Base-by-base conservation (phyloP, 805 yeast genomes). In the Wickerhamia fluorescens region DNA sequence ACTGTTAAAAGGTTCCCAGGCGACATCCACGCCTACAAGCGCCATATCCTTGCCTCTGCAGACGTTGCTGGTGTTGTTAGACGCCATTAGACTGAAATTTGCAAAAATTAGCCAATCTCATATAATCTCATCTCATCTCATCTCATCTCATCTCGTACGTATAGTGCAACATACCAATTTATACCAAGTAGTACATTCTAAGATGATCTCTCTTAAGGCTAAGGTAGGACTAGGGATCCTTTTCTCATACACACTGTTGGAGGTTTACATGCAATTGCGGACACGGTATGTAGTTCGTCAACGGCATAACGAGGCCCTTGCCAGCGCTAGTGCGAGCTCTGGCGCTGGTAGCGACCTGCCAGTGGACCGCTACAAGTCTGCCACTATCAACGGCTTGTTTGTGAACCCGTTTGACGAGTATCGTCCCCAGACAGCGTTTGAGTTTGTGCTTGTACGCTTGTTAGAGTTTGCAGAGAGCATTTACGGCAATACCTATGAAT, bases 361-460 rank as follows among this genome's bases (percentile, higher is more conserved):
- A 22, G 35, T 43, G 13, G 16, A 44, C 27, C 51, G 46, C 35
- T 63, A 56, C 44, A 46, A 37, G 29, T 56, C 64, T n/a, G 63
- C 60, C 5, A 53, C 53, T 2, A 52, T 85, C 1, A 69, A 71
- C 12, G 96, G 96, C 7, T 63, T 87, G 42, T 89, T 73, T 56
- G 92, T 85, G 34, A 89, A 89, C 45, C 97, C 97, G 2, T 89
- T 89, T 50, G 69, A 70, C 11, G 96, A 89, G 49, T 89, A 89
- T 49, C 66, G 96, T 29, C 81, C 86, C 5, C 96, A 88, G 54
- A 86, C 96, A 0, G 65, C 85, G 6, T 82, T 82, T 48, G 96
- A 89, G 56, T 89, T 88, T 54, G 60, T 84, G 16, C 62, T 72
- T 24, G 80, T 88, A 41, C 62, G 96, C 13, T 36, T 87, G 3